Conservation (phyloP, 164 flowering plant species). For the Dillenia suffruticosa region DNA sequence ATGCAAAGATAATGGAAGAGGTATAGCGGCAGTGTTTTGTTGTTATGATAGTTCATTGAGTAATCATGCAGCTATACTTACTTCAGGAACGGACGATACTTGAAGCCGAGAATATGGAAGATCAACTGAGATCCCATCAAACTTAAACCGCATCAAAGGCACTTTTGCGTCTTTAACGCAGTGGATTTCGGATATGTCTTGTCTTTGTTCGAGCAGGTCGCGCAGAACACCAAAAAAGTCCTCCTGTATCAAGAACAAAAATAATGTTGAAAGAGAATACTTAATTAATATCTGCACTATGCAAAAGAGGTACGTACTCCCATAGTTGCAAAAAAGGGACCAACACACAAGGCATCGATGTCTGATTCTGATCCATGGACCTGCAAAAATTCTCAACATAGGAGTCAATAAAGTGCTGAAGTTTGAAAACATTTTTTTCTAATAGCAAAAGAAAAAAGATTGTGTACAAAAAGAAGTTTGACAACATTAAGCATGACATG, state of each 20-base stretch:
- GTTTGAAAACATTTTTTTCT: too few relatives aligned
- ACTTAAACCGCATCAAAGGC: constrained; percentile 57
- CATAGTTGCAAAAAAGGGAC: constrained; percentile 48
- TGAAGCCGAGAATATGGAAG: constrained; percentile 52
- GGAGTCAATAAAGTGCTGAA: too few relatives aligned
- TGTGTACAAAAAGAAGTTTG: too few relatives aligned
- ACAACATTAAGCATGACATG: too few relatives aligned
- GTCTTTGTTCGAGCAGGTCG: constrained; percentile 43
- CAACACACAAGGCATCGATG: constrained; percentile 62
- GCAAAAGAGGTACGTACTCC: constrained; percentile 26
- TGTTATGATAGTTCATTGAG: too few relatives aligned
- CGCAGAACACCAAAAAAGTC: constrained; percentile 55
- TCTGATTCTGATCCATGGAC: constrained; percentile 60
- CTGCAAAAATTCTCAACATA: constrained; percentile 19
- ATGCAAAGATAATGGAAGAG: too few relatives aligned
- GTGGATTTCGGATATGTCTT: constrained; percentile 42
- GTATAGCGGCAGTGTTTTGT: too few relatives aligned
- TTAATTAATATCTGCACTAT: background rate
- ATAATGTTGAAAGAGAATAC: background rate
- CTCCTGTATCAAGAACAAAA: constrained; percentile 29
- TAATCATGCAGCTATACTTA: constrained; percentile 11
- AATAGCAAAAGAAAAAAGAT: too few relatives aligned
- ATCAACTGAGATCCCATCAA: constrained; percentile 51
- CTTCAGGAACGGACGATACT: constrained; percentile 43
- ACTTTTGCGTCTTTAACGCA: constrained; percentile 63